phyloP scores from a whole-genome alignment of 306 rosid genomes.

The Lotus japonicus region DNA sequence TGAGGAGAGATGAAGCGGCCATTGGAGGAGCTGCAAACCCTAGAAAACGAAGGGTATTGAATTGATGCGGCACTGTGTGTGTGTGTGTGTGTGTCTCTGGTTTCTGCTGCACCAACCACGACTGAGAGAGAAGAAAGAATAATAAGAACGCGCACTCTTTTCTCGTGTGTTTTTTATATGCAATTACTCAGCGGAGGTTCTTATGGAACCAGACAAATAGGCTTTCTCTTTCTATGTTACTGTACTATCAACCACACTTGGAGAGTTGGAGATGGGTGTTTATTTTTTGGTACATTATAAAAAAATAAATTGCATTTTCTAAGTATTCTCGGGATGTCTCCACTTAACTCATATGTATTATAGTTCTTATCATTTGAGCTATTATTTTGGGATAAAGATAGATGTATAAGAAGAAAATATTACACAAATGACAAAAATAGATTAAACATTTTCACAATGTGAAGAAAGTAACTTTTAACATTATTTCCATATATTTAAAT shows the following conservation, averaged over 20 bases:
- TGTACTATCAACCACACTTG: neutral
- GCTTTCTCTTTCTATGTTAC: neutral
- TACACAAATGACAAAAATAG: no score
- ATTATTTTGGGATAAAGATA: no score
- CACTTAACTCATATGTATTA: no score
- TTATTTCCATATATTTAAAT: no score
- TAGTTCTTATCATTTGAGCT: no score
- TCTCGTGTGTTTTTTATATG: neutral
- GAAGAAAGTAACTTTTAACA: no score
- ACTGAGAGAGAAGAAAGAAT: neutral
- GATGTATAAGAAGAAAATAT: no score
- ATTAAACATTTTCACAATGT: no score
- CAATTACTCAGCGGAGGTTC: slow-evolving; percentile 31
- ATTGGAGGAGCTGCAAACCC: slow-evolving; percentile 38
- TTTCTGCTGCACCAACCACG: neutral
- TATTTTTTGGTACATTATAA: no score
- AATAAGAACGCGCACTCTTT: neutral
- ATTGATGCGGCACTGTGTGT: no score
- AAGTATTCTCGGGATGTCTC: no score
- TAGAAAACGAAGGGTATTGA: neutral
- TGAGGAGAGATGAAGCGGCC: slow-evolving; percentile 63
- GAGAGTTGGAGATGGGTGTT: neutral
- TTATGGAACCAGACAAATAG: slow-evolving; percentile 8
- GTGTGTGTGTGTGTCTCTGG: neutral
- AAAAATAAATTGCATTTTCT: no score